A percentile compares a stretch with the other conserved stretches of the same genome.
Evolutionary conservation across 2,329 filamentous ascomycete genomes (phyloP).

Genomic region (Emergomyces orientalis): DNA sequence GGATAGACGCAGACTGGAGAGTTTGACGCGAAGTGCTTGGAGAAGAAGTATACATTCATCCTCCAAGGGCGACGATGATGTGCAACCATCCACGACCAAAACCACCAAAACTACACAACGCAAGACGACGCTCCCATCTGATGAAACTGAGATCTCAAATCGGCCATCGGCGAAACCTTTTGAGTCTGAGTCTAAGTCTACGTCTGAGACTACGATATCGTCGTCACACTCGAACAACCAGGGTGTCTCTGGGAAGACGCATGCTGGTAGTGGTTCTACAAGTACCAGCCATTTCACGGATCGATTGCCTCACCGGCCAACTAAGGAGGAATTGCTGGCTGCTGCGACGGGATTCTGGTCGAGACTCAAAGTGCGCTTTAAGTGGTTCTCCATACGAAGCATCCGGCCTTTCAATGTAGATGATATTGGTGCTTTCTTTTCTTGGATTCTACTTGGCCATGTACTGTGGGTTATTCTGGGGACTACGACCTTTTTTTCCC

Average conservation of each 20-base stretch:
- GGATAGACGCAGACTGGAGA: slow-evolving; percentile 17
- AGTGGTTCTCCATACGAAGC: slow-evolving; percentile 94
- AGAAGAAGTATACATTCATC: slow-evolving; percentile 27
- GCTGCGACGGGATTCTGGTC: slow-evolving; percentile 92
- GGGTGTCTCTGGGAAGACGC: not conserved
- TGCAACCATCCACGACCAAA: not conserved
- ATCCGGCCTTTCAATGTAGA: slow-evolving; percentile 90
- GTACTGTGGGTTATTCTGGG: slow-evolving; percentile 92
- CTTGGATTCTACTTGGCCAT: slow-evolving; percentile 90
- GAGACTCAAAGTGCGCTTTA: slow-evolving; percentile 80
- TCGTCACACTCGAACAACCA: not conserved
- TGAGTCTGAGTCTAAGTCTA: not conserved
- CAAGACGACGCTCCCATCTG: not conserved
- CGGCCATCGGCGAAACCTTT: not conserved
- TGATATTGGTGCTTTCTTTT: slow-evolving; percentile 90
- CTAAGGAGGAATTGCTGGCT: slow-evolving; percentile 83
- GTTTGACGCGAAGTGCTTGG: slow-evolving; percentile 19
- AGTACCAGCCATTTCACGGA: slow-evolving; percentile 44
- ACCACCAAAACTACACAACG: not conserved
- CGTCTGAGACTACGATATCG: not conserved
- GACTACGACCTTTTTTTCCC: slow-evolving; percentile 92
- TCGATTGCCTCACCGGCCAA: slow-evolving; percentile 65
- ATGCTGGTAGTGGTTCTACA: not conserved
- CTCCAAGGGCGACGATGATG: slow-evolving; percentile 4
- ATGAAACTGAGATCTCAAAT: not conserved